Base-by-base conservation (phyloP, 2,329 filamentous ascomycete species). In the Ophiocordyceps australis region DNA sequence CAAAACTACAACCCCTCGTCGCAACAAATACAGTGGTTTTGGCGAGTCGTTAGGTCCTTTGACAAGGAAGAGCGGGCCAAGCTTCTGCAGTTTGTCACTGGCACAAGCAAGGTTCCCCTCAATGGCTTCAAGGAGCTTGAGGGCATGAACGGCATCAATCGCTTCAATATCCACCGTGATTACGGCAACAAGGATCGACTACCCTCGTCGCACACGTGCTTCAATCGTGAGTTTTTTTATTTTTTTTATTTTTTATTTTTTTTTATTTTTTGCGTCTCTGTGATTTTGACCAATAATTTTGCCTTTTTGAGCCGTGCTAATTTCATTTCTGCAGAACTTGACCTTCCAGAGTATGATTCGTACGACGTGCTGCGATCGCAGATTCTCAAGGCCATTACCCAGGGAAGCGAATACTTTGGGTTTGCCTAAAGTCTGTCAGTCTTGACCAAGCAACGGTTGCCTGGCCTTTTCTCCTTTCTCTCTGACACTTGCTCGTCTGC, bases 41-140 rank as follows among this genome's bases (percentile, higher is more conserved):
- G 89, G 89, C 77, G 91, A 42, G 89, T 89, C 15, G 73, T 98
- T 22, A 75, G 89, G 40, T 93, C 85, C 5, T 98, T 94, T 45
- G 91, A 95, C 59, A 95, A 95, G 57, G 91, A 98, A 57, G 91
- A 98, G 55, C 80, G 82, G 32, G 89, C 89, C 40, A 98, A 98
- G 54, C 60, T 98, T 34, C 65, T 98, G 23, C 89, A 98, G 45
- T 98, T 98, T 49, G 89, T 98, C 37, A 98, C 91, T 2, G 89
- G 89, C 47, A 98, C 91, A 12, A 91, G 80, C 50, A 98, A 98
- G 56, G 91, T 98, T 24, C 89, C 89, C 20, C 71, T 98, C 25
- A 98, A 98, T 40, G 89, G 89, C 9, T 98, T 98, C 65, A 94
- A 93, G 57, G 89, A 98, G 52, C 68, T 98, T 6, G 91, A 98